A percentile compares a stretch with the other conserved stretches of the same genome.
Evolutionary conservation across 139 green algal species (phyloP).

Genomic region (Closterium sp.): DNA sequence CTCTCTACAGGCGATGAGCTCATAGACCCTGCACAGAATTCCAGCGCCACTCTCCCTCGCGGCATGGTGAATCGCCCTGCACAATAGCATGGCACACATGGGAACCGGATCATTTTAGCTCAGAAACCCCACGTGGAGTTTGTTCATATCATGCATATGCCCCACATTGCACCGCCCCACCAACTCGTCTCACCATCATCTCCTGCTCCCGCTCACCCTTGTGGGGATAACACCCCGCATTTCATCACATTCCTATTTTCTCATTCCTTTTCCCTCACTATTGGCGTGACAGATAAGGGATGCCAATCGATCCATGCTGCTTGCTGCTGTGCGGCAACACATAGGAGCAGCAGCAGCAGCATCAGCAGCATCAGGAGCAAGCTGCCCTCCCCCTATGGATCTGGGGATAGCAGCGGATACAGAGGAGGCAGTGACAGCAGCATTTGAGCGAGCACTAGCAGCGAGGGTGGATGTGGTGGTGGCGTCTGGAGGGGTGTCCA

Average conservation of each 20-base stretch:
- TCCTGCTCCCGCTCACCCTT: too few species aligned
- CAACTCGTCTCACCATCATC: too few species aligned
- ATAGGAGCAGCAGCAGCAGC: neutral
- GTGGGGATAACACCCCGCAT: too few species aligned
- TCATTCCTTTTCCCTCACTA: too few species aligned
- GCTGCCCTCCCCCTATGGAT: slow-evolving; percentile 50
- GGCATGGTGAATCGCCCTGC: slow-evolving; percentile 1
- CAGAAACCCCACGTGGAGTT: too few species aligned
- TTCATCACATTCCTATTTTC: too few species aligned
- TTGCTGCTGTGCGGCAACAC: slow-evolving; percentile 64
- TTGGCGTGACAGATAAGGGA: slow-evolving; percentile 83
- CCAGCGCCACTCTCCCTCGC: slow-evolving; percentile 16
- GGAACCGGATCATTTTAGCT: too few species aligned
- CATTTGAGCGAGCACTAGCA: slow-evolving; percentile 65
- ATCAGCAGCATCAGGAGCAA: too few species aligned
- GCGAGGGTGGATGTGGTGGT: slow-evolving; percentile 70
- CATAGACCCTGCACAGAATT: neutral
- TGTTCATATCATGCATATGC: too few species aligned
- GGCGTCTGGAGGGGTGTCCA: slow-evolving; percentile 85
- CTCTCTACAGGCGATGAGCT: slow-evolving; percentile 87
- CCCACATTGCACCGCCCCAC: too few species aligned
- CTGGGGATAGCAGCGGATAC: slow-evolving; percentile 77
- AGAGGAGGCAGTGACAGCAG: slow-evolving; percentile 55
- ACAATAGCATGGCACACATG: slow-evolving; percentile 55
- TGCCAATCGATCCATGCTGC: slow-evolving; percentile 85